Conservation (phyloP, 306 rosid species). For the Acmispon strigosus region DNA sequence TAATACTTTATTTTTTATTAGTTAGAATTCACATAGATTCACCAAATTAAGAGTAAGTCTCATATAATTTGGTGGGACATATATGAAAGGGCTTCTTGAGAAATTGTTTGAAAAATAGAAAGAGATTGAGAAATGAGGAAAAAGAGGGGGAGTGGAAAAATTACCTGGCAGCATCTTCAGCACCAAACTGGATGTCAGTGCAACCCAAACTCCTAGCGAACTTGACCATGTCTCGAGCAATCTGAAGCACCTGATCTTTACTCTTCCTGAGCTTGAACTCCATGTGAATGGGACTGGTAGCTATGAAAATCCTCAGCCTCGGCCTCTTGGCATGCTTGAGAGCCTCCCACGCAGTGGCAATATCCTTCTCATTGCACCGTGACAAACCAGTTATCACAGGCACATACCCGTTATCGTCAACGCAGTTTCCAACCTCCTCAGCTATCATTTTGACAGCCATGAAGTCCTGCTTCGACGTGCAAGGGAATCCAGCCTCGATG, state of each 20-base stretch:
- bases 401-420: background rate
- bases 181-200: conserved; percentile 71
- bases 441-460: conserved; percentile 69
- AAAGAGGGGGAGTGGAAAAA: too few species aligned
- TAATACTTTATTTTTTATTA: too few species aligned
- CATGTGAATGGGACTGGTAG: conserved; percentile 82
- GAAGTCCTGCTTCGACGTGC: conserved; percentile 60
- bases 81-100: too few species aligned
- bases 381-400: conserved; percentile 40
- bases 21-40: too few species aligned
- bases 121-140: too few species aligned
- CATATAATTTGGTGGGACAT: too few species aligned
- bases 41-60: too few species aligned
- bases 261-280: conserved; percentile 65
- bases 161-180: conserved; percentile 88
- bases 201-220: conserved; percentile 80
- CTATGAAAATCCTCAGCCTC: conserved; percentile 63
- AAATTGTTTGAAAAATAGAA: too few species aligned
- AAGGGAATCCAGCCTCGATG: conserved; percentile 91
- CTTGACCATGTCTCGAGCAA: conserved; percentile 58
- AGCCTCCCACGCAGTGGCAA: conserved; percentile 80
- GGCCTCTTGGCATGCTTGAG: conserved; percentile 69
- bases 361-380: conserved; percentile 83
- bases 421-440: conserved; percentile 53
- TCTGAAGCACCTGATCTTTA: conserved; percentile 49